Evolutionary conservation across 129 eudicot species (phyloP), one percentile per base, ranked within the genome.

Genomic region (Lonicera japonica): DNA sequence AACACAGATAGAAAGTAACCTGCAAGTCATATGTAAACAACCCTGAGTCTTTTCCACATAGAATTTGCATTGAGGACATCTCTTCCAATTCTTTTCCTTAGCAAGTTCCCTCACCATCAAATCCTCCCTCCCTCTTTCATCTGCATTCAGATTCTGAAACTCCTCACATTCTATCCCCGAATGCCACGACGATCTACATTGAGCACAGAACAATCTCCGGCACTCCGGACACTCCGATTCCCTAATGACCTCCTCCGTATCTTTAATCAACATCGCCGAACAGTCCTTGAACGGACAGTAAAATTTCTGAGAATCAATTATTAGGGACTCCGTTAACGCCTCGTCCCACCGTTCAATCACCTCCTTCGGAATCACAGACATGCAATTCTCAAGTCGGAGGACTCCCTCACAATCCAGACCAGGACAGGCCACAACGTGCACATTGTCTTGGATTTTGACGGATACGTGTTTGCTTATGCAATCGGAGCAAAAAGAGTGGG

Each of bases 281-380:
- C 95, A 87, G 15, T 80, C 83, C 39, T 78, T 73, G 19, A 66
- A 87, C 0, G 90, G 90, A 22, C 90, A 86, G 58, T 82, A 74
- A 14, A 86, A 70, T 14, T 70, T 83, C 45, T 77, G 61, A 11
- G 75, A 24, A 10, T 14, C 77, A 16, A 24, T 13, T 8, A 83
- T 80, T 25, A 67, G 8, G 4, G 81, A 70, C 22, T 83, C 83
- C 12, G 67, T 58, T 11, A 80, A 0, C 5, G 64, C 69, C 4
- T 59, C 63, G 5, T 76, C 84, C 95, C 95, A 86, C 25, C 75
- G 54, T 12, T 68, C 85, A 51, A 78, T 4, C 25, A 77, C 77
- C 15, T 78, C 39, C 38, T 54, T 56, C 2, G 71, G 77, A 8
- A 84, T 13, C 14, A 74, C 57, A 1, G 66, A 9, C 15, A 25